Percentiles rank a stretch among this genome's conserved stretches.
Evolutionary conservation across 257 asterid genomes (phyloP).

Genomic region (Solanum peruvianum): DNA sequence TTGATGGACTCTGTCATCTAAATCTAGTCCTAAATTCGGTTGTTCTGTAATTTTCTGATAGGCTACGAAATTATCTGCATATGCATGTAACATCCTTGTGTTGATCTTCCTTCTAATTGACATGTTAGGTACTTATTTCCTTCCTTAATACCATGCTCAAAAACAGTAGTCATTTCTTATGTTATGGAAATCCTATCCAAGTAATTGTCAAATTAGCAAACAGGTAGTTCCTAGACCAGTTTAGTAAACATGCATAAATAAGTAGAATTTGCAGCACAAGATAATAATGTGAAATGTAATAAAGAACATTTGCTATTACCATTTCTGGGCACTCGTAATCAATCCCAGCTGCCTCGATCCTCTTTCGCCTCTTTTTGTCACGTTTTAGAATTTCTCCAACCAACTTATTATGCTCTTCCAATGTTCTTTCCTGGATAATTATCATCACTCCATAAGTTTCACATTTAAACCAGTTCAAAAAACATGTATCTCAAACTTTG

Average conservation of each 20-base stretch:
- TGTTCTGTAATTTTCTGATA: background rate
- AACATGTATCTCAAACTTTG: background rate
- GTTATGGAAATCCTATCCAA: background rate
- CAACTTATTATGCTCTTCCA: conserved; percentile 58
- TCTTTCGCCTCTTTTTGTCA: conserved; percentile 59
- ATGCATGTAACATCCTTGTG: background rate
- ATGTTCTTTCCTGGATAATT: conserved; percentile 47
- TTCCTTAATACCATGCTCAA: background rate
- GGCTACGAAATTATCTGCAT: background rate
- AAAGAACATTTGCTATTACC: conserved; percentile 26
- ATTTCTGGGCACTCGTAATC: conserved; percentile 74
- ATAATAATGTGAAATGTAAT: background rate
- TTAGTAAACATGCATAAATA: background rate
- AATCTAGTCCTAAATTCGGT: background rate
- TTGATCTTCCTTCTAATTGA: background rate
- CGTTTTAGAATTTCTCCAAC: conserved; percentile 48
- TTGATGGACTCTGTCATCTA: background rate
- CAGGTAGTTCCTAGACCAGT: background rate
- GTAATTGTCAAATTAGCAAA: background rate
- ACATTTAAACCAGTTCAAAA: background rate
- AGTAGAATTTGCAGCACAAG: background rate
- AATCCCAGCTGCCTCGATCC: conserved; percentile 80
- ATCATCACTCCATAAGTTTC: background rate
- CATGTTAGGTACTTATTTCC: background rate
- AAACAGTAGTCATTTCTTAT: background rate